A percentile compares a stretch with the other conserved stretches of the same genome.
phyloP scores from a whole-genome alignment of 139 green algal species.

The Asterochloris erici region DNA sequence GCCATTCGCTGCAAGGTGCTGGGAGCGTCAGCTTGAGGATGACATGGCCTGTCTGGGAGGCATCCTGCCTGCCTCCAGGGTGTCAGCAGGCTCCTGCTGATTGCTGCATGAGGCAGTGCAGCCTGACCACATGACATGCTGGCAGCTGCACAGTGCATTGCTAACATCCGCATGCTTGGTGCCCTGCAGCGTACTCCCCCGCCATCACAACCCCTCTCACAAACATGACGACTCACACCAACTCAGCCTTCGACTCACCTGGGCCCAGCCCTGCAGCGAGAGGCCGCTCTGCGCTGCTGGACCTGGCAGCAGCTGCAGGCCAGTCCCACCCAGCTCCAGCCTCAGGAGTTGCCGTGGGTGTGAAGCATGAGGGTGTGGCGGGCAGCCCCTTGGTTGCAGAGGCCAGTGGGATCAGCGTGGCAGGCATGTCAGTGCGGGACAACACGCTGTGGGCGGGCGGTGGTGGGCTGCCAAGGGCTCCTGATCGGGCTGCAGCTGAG shows the following conservation, averaged over 20 bases:
- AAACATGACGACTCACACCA: background rate
- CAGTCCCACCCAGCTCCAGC: background rate
- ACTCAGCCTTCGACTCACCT: background rate
- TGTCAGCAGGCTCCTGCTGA: no score
- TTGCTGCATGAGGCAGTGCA: no score
- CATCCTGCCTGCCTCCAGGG: no score
- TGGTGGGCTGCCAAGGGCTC: background rate
- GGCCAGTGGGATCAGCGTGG: background rate
- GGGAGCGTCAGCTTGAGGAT: no score
- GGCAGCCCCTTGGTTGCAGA: background rate
- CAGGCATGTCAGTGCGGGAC: slow-evolving; percentile 4
- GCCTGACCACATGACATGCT: no score
- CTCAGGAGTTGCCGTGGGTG: background rate
- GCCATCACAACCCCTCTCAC: background rate
- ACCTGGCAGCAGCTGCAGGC: background rate
- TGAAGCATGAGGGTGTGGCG: background rate
- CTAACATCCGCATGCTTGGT: no score
- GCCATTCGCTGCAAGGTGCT: no score
- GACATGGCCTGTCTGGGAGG: no score
- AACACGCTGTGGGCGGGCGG: slow-evolving; percentile 7
- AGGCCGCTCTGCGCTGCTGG: background rate
- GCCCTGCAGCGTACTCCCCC: no score
- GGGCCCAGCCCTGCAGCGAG: background rate
- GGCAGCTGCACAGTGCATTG: no score
- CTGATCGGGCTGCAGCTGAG: background rate